Evolutionary conservation across 1,139 yeast genomes (phyloP), one percentile per base, ranked within the genome.

Genomic region (Pichia sp.): DNA sequence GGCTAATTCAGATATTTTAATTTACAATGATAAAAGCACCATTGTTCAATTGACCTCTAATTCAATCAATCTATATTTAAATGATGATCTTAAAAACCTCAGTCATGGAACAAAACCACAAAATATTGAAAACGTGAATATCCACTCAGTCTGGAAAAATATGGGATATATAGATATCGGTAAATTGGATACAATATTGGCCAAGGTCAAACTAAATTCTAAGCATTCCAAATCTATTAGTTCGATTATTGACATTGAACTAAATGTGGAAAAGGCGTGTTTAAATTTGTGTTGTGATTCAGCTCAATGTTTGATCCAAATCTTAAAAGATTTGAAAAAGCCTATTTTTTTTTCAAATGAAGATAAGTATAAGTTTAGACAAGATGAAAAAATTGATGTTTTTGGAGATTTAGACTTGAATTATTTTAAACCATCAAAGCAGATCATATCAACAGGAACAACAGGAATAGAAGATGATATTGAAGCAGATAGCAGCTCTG

Each of bases 271-370:
- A 24, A 46, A 45, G 7, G 27, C 48, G 3, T 72, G 70, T 25
- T 45, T 84, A 1, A 82, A 82, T 37, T 58, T 88, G 2, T 89
- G 96, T 67, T 92, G 96, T 0, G 97, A 90, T 63, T 87, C 96
- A 0, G 74, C 82, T 0, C 84, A 86, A 59, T 79, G 90, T 7
- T 65, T 89, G 39, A 56, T 79, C 2, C 95, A 85, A 55, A 60
- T 86, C 22, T 53, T 84, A 15, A 82, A 78, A 54, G 96, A 88
- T 57, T 68, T 89, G 59, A 86, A 84, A 57, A 77, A 79, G 13
- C 90, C 90, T 0, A 67, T 85, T 4, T 69, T 72, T 15, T 77
- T 80, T 54, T 70, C 71, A 1, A 81, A 79, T 53, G 76, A 76
- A 8, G 79, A 79, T 39, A 52, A 53, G 37, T 53, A 53, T 32